phyloP scores from a whole-genome alignment of 2,329 filamentous ascomycete species.

The Ascochyta rabiei region DNA sequence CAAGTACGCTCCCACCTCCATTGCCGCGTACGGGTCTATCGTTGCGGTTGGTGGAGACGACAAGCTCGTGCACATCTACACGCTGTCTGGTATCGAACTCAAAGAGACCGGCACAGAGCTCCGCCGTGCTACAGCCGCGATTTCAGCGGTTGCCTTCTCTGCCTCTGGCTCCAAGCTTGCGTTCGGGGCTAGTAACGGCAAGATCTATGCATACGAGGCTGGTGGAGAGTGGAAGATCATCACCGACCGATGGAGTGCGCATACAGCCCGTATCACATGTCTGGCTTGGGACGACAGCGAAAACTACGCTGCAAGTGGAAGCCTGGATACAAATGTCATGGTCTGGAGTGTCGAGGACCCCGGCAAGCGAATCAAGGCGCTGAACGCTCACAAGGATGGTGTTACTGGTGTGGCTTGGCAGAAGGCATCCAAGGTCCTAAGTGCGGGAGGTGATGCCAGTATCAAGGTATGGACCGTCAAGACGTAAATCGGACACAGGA shows the following conservation, averaged over 20 bases:
- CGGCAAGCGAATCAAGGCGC: constrained; percentile 79
- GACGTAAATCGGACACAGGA: constrained; percentile 18
- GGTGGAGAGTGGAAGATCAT: constrained; percentile 71
- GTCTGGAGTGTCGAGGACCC: constrained; percentile 88
- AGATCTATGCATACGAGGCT: constrained; percentile 79
- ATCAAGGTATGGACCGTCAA: constrained; percentile 79
- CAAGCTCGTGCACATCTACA: constrained; percentile 78
- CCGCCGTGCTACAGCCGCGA: constrained; percentile 70
- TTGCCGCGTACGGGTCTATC: constrained; percentile 70
- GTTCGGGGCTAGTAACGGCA: constrained; percentile 81
- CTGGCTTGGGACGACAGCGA: constrained; percentile 79
- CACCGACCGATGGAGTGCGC: constrained; percentile 79
- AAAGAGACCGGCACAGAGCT: constrained; percentile 62
- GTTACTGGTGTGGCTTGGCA: constrained; percentile 88
- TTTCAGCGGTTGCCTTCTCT: constrained; percentile 86
- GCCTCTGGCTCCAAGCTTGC: constrained; percentile 77
- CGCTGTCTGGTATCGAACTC: constrained; percentile 62
- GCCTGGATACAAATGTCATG: constrained; percentile 88
- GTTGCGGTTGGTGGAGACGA: constrained; percentile 80
- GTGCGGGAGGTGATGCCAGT: constrained; percentile 83
- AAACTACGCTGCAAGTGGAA: constrained; percentile 81
- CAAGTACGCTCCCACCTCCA: constrained; percentile 69
- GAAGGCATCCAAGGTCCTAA: constrained; percentile 68
- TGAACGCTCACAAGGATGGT: constrained; percentile 94
- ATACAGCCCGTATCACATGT: constrained; percentile 70